Evolutionary conservation across 768 basidiomycete species (phyloP).

Genomic region (Crepidotus variabilis): DNA sequence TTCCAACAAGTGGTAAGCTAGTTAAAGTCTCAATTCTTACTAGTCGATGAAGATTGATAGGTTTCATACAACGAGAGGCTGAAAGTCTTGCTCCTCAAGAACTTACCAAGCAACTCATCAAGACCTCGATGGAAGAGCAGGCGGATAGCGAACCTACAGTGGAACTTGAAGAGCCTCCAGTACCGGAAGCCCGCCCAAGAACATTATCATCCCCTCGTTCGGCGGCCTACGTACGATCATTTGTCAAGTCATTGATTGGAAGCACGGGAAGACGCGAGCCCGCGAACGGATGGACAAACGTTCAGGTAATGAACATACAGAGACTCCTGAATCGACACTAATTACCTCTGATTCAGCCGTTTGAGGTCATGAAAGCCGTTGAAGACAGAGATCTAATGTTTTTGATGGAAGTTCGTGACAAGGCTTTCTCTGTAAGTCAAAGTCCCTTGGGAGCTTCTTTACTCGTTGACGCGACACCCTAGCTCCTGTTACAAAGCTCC

Average conservation of each 20-base stretch:
- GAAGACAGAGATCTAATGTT: constrained; percentile 81
- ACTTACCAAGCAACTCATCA: constrained; percentile 46
- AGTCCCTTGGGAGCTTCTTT: background rate
- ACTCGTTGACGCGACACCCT: background rate
- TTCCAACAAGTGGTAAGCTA: constrained; percentile 59
- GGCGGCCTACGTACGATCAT: constrained; percentile 28
- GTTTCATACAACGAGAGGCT: constrained; percentile 73
- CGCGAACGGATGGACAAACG: constrained; percentile 20
- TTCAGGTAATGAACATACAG: constrained; percentile 20
- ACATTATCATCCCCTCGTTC: constrained; percentile 22
- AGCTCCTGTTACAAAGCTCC: constrained; percentile 81
- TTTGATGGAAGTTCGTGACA: constrained; percentile 80
- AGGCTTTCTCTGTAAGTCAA: constrained; percentile 67
- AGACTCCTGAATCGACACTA: background rate
- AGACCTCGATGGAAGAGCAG: constrained; percentile 16
- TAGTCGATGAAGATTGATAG: constrained; percentile 29
- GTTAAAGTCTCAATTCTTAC: constrained; percentile 2
- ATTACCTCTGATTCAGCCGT: constrained; percentile 27
- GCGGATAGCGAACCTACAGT: constrained; percentile 22
- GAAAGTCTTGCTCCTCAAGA: constrained; percentile 52
- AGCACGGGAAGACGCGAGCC: constrained; percentile 13
- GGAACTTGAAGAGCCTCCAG: constrained; percentile 11
- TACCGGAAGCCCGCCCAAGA: constrained; percentile 11
- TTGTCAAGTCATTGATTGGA: constrained; percentile 23
- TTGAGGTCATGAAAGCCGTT: constrained; percentile 76